Percentiles rank a stretch among this genome's conserved stretches.
Conservation (phyloP, 75 land plant genomes). For the Pinus tabuliformis region DNA sequence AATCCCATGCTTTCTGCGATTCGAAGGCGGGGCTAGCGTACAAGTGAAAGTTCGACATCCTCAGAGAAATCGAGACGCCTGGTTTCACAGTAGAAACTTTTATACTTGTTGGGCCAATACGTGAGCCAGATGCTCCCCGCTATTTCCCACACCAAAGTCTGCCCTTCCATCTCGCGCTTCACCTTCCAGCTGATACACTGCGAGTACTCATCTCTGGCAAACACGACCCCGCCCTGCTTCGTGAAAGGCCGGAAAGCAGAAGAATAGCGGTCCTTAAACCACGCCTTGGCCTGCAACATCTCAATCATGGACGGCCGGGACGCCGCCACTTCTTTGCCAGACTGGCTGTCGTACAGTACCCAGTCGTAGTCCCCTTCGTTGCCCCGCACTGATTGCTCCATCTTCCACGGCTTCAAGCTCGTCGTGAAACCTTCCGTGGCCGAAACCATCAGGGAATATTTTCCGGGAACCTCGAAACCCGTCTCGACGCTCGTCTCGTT, state of each 20-base stretch:
- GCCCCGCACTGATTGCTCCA: constrained; percentile 53
- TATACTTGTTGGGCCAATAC: constrained; percentile 66
- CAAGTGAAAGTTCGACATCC: constrained; percentile 29
- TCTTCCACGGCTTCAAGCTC: constrained; percentile 66
- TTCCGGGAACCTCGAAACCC: constrained; percentile 26
- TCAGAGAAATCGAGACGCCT: constrained; percentile 56
- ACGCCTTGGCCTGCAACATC: constrained; percentile 35
- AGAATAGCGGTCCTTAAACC: constrained; percentile 59
- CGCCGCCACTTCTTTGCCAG: constrained; percentile 47
- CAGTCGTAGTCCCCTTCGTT: constrained; percentile 40
- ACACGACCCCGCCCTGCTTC: constrained; percentile 57
- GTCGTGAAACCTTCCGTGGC: constrained; percentile 27
- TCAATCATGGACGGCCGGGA: constrained; percentile 45
- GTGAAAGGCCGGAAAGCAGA: constrained; percentile 57
- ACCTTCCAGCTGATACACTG: constrained; percentile 56
- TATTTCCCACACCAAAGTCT: constrained; percentile 54
- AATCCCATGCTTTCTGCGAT: too few relatives aligned
- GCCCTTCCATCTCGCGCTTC: constrained; percentile 27
- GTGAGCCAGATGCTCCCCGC: constrained; percentile 60
- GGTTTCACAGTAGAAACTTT: constrained; percentile 43
- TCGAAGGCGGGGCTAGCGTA: neutral
- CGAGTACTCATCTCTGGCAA: constrained; percentile 66
- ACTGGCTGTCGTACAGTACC: constrained; percentile 51
- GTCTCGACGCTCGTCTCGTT: constrained; percentile 34
- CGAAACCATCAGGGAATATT: constrained; percentile 26